Base-by-base conservation (phyloP, 1,284 basidiomycete genomes). In the Moesziomyces sp. region DNA sequence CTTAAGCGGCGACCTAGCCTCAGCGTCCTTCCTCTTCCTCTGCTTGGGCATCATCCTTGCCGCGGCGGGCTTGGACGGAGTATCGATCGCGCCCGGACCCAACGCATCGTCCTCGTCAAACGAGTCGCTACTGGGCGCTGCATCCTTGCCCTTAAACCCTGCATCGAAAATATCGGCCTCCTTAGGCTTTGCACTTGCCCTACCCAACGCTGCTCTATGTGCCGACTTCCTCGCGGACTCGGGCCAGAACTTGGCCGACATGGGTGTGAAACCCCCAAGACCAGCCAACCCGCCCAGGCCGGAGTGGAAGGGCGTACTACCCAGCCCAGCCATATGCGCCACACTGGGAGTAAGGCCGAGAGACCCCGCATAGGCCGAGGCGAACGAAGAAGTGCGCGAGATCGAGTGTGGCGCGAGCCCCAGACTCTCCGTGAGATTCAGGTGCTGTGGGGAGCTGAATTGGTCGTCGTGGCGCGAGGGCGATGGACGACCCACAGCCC, bases 361-460 rank as follows among this genome's bases (percentile, higher is more conserved):
- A 14, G 68, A 66, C n/a, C 63, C 50, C 35, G 76, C 61, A 55
- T 79, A 67, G 58, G 44, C 69, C 26, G 64, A 69, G 24, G 45
- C 54, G 19, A 51, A 65, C 46, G 54, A 58, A 44, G 66, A 71
- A 18, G 46, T 68, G 63, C 64, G 76, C 13, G 65, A 64, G 44
- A 74, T 74, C 26, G 79, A 80, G 50, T 82, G 80, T 8, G 80
- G 80, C 38, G 80, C 80, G 8, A 82, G 50, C 0, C 80, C 80
- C 4, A 82, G 55, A 18, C 56, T 63, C 46, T 82, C 78, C n/a
- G 80, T 80, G 11, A 82, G 63, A 28, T 80, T 79, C 28, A 78
- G 73, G 45, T 82, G 80, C 50, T 81, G 79, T 2, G 80, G 80
- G 6, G 78, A 80, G 30, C 70, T 74, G 64, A 82, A 82, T 43